Conservation (phyloP, 345 rosid species). For the Dimocarpus longan region DNA sequence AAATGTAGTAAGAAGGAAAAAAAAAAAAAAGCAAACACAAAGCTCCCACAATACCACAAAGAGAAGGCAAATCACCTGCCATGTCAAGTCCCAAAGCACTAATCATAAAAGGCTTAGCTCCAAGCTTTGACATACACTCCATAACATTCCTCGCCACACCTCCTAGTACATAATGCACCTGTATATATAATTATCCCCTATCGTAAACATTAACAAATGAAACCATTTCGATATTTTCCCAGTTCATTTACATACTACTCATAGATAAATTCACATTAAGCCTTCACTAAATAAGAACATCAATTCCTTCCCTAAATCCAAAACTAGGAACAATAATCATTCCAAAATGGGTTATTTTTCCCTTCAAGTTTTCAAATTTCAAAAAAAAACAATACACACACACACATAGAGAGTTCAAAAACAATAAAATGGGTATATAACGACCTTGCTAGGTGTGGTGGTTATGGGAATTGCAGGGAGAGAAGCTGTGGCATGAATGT, state of each 20-base stretch:
- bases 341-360: neutral
- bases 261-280: neutral
- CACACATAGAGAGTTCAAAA: too few species aligned
- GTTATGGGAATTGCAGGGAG: slow-evolving; percentile 56
- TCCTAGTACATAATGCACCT: slow-evolving; percentile 74
- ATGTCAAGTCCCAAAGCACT: slow-evolving; percentile 78
- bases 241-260: neutral
- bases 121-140: slow-evolving; percentile 85
- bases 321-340: neutral
- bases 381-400: neutral
- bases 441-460: slow-evolving; percentile 75
- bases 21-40: neutral
- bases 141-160: slow-evolving; percentile 93
- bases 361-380: neutral
- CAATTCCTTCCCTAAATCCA: neutral
- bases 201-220: neutral
- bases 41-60: neutral
- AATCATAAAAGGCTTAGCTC: slow-evolving; percentile 69
- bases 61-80: slow-evolving; percentile 52
- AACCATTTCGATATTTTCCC: neutral
- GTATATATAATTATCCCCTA: neutral
- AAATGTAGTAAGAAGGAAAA: neutral
- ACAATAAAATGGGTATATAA: neutral
- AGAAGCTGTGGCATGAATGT: slow-evolving; percentile 70
- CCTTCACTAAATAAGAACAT: neutral